A percentile compares a stretch with the other conserved stretches of the same genome.
Evolutionary conservation across 2,329 filamentous ascomycete genomes (phyloP).

Genomic region (Trichocomaceae sp.): DNA sequence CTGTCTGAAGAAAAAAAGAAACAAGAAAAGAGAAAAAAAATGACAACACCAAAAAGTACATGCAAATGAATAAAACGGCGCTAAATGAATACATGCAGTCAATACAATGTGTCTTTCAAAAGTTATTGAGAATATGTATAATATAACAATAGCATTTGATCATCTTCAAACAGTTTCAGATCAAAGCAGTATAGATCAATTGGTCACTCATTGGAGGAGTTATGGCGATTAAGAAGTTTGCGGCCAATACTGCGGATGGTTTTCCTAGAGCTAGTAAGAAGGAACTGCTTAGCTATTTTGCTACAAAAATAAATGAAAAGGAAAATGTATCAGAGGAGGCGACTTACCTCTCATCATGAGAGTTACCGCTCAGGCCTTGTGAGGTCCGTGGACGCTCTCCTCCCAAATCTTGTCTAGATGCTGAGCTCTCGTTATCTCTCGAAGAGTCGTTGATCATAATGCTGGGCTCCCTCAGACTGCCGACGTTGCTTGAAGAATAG

Average conservation of each 20-base stretch:
- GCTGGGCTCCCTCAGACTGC: conserved; percentile 20
- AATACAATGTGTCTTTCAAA: background rate
- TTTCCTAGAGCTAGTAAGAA: conserved; percentile 22
- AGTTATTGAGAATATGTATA: background rate
- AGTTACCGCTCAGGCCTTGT: conserved; percentile 16
- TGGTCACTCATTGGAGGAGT: conserved; percentile 1
- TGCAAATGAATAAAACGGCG: background rate
- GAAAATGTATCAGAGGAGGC: background rate
- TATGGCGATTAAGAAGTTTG: conserved; percentile 24
- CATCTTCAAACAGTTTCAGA: background rate
- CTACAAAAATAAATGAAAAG: background rate
- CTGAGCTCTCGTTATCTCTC: conserved; percentile 17
- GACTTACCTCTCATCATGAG: conserved; percentile 29
- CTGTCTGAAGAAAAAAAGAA: background rate
- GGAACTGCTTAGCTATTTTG: background rate
- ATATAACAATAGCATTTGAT: background rate
- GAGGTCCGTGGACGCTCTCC: conserved; percentile 21
- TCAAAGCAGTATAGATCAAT: background rate
- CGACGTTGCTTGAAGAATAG: conserved; percentile 24
- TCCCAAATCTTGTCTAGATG: conserved; percentile 24
- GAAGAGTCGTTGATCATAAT: conserved; percentile 25
- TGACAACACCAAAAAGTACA: background rate
- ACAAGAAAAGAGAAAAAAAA: background rate
- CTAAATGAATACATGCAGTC: background rate
- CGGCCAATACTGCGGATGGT: conserved; percentile 33